Conservation (phyloP, 2,329 filamentous ascomycete species). For the Claviceps sp. region DNA sequence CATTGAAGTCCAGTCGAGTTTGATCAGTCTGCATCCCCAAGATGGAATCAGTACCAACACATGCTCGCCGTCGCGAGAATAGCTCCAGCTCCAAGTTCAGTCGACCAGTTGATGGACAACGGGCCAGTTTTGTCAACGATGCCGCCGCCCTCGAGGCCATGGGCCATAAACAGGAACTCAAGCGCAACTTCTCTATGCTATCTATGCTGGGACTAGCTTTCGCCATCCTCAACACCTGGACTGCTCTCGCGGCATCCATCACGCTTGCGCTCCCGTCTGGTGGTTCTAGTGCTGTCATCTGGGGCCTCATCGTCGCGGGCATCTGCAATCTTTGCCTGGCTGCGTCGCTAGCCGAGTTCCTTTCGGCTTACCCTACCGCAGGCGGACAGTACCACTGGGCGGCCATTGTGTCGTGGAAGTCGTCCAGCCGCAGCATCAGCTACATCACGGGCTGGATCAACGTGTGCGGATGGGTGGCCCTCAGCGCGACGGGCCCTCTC, state of each 20-base stretch:
- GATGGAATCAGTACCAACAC: background rate
- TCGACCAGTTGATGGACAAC: background rate
- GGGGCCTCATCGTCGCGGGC: slow-evolving; percentile 50
- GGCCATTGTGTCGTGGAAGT: slow-evolving; percentile 46
- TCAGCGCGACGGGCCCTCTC: slow-evolving; percentile 55
- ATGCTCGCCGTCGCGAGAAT: background rate
- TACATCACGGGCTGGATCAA: slow-evolving; percentile 66
- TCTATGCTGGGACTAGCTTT: slow-evolving; percentile 35
- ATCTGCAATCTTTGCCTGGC: slow-evolving; percentile 59
- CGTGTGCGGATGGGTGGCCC: slow-evolving; percentile 56
- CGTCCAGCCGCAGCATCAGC: slow-evolving; percentile 47
- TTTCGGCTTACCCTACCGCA: slow-evolving; percentile 48
- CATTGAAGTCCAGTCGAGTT: background rate
- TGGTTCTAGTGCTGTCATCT: slow-evolving; percentile 57
- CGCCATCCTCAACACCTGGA: slow-evolving; percentile 37
- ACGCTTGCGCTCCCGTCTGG: slow-evolving; percentile 49
- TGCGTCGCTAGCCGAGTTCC: slow-evolving; percentile 56
- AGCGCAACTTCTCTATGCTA: slow-evolving; percentile 35
- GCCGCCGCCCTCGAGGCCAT: slow-evolving; percentile 28
- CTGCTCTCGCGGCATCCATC: slow-evolving; percentile 33
- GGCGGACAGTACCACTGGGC: slow-evolving; percentile 63
- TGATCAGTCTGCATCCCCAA: too few species aligned
- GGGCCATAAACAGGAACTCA: slow-evolving; percentile 35
- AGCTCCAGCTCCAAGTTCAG: background rate
- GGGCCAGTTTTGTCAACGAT: slow-evolving; percentile 13